These are phyloP conservation scores for Cercophora sp. DNA, from an alignment of 495 filamentous ascomycete species.

Conservation along the genomic window DNA sequence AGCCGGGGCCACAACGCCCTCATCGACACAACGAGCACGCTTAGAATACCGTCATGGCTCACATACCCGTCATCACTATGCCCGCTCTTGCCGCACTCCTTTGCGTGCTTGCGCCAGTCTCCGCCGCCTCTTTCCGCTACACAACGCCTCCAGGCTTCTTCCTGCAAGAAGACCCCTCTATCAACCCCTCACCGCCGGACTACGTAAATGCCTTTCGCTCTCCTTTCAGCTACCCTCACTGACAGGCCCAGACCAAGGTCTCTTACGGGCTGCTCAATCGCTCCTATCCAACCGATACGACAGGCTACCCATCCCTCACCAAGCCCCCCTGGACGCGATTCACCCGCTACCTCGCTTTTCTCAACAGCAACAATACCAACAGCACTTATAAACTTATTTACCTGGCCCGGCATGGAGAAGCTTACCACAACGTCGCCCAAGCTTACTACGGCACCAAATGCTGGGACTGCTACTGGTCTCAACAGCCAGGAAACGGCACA, in stretches of 20 bases:
- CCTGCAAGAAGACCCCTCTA: background rate
- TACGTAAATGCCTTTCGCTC: background rate
- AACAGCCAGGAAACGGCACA: conserved; percentile 2
- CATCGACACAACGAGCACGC: too few relatives aligned
- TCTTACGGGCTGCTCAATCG: conserved; percentile 2
- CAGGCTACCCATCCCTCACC: background rate
- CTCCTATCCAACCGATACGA: background rate
- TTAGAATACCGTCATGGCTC: too few relatives aligned
- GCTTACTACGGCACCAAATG: background rate
- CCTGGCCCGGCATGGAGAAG: background rate
- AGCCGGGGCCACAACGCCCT: too few relatives aligned
- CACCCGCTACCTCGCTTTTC: background rate
- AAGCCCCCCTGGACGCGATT: background rate
- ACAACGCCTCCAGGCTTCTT: background rate
- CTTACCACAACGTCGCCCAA: conserved; percentile 1
- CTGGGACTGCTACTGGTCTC: conserved; percentile 7
- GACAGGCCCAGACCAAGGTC: background rate
- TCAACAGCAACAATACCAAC: background rate
- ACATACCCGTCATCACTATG: background rate
- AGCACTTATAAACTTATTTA: background rate
- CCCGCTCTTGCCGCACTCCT: background rate
- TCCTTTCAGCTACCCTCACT: background rate
- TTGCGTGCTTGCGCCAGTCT: too few relatives aligned
- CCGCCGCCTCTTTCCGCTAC: conserved; percentile 1
- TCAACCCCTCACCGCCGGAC: background rate